Evolutionary conservation across 2,329 filamentous ascomycete species (phyloP), one percentile per base, ranked within the genome.

Genomic region (Colletotrichum sp.): DNA sequence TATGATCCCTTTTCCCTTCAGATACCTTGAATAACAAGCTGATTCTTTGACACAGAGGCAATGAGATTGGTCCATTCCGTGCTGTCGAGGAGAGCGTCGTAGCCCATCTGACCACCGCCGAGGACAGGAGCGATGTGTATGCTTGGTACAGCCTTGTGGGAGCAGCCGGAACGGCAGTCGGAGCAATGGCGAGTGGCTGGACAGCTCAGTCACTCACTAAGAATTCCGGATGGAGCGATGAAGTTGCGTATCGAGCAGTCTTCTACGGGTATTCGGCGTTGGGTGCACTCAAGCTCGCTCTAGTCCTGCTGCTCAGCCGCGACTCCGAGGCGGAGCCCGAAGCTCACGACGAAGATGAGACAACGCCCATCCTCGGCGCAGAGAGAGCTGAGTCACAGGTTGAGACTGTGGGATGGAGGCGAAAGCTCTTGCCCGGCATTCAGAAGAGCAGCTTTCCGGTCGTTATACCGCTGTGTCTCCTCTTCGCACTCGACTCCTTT

Each of bases 401-500:
- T 52, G 44, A 52, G 44, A 52, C 44, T 1, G 44, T 1, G 10
- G 44, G 10, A 1, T 52, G 44, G 44, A 52, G 44, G 44, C n/a
- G 44, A 24, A 52, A 52, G 44, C n/a, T 52, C 0, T 4, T 52
- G n/a, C 44, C 44, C n/a, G 44, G 44, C 6, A 52, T 52, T 52
- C 44, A 52, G n/a, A 52, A 52, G n/a, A 52, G 44, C 44, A 52
- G 44, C 44, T 52, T 52, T 24, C 10, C 44, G n/a, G 44, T 52
- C 3, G 44, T 52, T 1, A 52, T 22, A 22, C 44, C 44, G 44
- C 44, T 52, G 10, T 52, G 44, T 18, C 44, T 52, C n/a, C 44
- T 52, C n/a, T 52, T 52, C 12, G 44, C 44, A 52, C 44, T 52
- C n/a, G 44, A 52, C 44, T 52, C 44, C 44, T 52, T 24, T 52